Conservation (phyloP, 1,284 basidiomycete species). For the Earliella scabrosa region DNA sequence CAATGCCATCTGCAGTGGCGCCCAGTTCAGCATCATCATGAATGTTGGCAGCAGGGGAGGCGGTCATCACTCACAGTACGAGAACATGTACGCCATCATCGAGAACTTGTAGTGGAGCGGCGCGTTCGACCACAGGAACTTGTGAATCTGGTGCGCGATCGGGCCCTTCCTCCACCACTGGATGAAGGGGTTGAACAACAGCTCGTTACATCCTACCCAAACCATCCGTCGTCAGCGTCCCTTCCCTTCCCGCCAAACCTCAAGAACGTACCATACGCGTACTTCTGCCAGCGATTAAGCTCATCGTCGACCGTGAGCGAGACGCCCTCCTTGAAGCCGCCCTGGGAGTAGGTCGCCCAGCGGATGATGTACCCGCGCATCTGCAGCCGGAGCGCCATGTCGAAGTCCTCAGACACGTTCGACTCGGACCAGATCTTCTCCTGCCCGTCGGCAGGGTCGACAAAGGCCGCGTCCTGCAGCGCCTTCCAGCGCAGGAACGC, state of each 20-base stretch:
- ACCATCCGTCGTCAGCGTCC: too few species aligned
- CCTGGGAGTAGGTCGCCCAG: constrained; percentile 59
- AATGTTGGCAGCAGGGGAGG: neutral
- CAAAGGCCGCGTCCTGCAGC: constrained; percentile 53
- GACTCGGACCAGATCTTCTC: constrained; percentile 60
- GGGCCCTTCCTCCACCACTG: constrained; percentile 54
- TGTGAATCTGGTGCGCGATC: constrained; percentile 50
- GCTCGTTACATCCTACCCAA: constrained; percentile 40
- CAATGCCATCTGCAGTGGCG: constrained; percentile 40
- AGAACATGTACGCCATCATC: constrained; percentile 50
- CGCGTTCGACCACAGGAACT: constrained; percentile 46
- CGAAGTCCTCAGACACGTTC: constrained; percentile 67
- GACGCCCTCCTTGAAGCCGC: constrained; percentile 63
- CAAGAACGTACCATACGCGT: constrained; percentile 46
- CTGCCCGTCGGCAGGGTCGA: constrained; percentile 48
- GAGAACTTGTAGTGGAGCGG: constrained; percentile 50
- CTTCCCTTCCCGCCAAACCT: too few species aligned
- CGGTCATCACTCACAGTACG: constrained; percentile 40
- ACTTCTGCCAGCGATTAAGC: constrained; percentile 64
- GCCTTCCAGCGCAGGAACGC: constrained; percentile 63
- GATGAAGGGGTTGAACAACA: constrained; percentile 50
- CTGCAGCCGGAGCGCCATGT: constrained; percentile 55
- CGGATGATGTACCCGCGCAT: constrained; percentile 55
- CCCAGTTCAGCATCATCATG: constrained; percentile 2
- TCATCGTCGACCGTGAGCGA: constrained; percentile 56